phyloP scores from a whole-genome alignment of 257 asterid genomes.

The Haberlea rhodopensis region DNA sequence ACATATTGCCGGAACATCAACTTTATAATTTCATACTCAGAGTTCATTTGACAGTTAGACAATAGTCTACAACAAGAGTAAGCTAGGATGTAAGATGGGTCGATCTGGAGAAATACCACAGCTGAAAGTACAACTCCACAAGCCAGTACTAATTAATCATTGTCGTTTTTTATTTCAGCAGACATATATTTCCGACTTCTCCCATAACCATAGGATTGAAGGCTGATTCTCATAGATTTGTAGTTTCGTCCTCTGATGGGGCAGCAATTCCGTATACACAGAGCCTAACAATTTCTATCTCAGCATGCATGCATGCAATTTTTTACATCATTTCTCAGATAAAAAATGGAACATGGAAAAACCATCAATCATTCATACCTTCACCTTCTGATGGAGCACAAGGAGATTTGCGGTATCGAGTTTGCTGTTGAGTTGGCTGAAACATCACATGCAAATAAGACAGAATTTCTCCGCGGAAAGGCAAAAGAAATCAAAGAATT shows the following conservation, averaged over 20 bases:
- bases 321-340: not conserved
- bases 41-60: constrained; percentile 12
- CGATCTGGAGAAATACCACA: constrained; percentile 19
- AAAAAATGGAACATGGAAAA: not conserved
- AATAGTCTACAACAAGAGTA: constrained; percentile 36
- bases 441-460: constrained; percentile 28
- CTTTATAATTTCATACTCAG: constrained; percentile 24
- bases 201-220: not conserved
- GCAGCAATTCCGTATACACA: constrained; percentile 32
- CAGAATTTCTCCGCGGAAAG: constrained; percentile 13
- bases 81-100: constrained; percentile 27
- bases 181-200: constrained; percentile 17
- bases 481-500: constrained; percentile 11
- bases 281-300: not conserved
- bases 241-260: constrained; percentile 30
- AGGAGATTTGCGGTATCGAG: constrained; percentile 86
- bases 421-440: constrained; percentile 93
- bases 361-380: constrained; percentile 43
- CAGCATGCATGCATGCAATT: not conserved
- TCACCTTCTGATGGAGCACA: constrained; percentile 89
- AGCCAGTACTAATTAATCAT: constrained; percentile 13
- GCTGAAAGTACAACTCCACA: constrained; percentile 26
- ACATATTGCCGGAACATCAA: no score
- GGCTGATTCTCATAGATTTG: constrained; percentile 30
- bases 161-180: constrained; percentile 21